Evolutionary conservation across 2,329 filamentous ascomycete genomes (phyloP).

Genomic region (Colletotrichum karsti): DNA sequence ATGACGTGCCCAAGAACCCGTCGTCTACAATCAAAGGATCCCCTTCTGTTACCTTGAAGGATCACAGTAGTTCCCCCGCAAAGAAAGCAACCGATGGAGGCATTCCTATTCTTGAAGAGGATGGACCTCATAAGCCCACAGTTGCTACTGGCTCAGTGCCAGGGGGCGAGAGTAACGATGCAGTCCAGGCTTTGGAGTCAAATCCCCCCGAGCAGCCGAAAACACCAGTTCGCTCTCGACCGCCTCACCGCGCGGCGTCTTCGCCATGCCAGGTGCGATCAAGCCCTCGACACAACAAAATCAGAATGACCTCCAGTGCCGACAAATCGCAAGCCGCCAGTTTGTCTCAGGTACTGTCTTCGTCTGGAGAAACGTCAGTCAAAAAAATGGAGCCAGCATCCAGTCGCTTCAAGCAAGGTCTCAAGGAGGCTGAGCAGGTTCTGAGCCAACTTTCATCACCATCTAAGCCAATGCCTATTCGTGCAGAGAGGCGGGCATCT

Average conservation of each 20-base stretch:
- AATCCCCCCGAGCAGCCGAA: background rate
- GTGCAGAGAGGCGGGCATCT: background rate
- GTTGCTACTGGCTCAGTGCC: background rate
- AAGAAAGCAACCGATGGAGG: background rate
- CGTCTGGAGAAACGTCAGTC: background rate
- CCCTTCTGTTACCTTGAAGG: background rate
- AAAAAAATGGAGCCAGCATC: background rate
- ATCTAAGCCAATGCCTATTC: background rate
- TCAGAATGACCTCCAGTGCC: background rate
- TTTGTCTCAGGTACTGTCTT: background rate
- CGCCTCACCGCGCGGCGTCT: background rate
- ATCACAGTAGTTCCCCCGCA: background rate
- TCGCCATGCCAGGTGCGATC: background rate
- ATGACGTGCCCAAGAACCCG: slow-evolving; percentile 27
- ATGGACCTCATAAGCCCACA: background rate
- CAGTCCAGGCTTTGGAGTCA: background rate
- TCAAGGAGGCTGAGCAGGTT: background rate
- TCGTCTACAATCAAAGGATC: slow-evolving; percentile 24
- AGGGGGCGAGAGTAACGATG: background rate
- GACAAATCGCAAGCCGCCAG: background rate
- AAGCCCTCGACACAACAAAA: background rate
- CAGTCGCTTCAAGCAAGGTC: background rate
- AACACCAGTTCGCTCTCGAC: background rate
- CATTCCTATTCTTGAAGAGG: background rate
- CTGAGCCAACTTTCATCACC: slow-evolving; percentile 6